phyloP scores from a whole-genome alignment of 1,284 basidiomycete species.

The Trichosporon coremiiforme region DNA sequence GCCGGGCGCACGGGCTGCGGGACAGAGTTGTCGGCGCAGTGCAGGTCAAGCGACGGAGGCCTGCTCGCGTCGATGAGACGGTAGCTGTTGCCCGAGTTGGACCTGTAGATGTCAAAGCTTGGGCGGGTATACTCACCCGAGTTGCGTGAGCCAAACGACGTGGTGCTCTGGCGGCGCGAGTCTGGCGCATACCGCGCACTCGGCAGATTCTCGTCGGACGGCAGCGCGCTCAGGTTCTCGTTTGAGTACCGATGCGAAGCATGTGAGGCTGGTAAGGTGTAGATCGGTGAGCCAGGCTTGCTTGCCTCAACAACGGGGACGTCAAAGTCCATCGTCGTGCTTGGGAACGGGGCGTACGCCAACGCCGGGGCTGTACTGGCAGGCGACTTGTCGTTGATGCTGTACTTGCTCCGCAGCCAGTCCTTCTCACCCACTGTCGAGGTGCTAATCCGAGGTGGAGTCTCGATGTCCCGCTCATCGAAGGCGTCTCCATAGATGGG shows the following conservation, averaged over 20 bases:
- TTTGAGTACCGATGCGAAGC: slow-evolving; percentile 6
- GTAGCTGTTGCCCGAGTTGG: slow-evolving; percentile 10
- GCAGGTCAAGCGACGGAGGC: slow-evolving; percentile 1
- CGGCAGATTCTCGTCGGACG: slow-evolving; percentile 7
- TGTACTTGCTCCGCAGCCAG: slow-evolving; percentile 17
- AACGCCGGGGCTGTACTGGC: neutral
- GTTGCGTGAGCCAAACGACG: neutral
- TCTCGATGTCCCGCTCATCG: slow-evolving; percentile 8
- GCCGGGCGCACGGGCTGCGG: neutral
- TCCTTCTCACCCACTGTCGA: slow-evolving; percentile 3
- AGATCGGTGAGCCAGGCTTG: slow-evolving; percentile 14
- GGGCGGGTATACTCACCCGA: slow-evolving; percentile 13
- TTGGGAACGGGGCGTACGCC: neutral
- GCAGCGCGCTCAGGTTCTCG: neutral
- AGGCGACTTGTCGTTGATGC: slow-evolving; percentile 12
- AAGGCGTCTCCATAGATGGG: slow-evolving; percentile 11
- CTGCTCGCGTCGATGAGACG: slow-evolving; percentile 2
- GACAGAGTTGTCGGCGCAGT: neutral
- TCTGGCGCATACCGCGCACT: slow-evolving; percentile 1
- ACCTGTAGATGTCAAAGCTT: slow-evolving; percentile 18
- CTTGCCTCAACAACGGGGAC: neutral
- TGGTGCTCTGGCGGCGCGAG: neutral
- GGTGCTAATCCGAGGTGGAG: neutral
- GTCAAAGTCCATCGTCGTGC: slow-evolving; percentile 16
- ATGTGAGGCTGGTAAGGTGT: slow-evolving; percentile 3